A percentile compares a stretch with the other conserved stretches of the same genome.
Evolutionary conservation across 2,329 filamentous ascomycete genomes (phyloP).

Genomic region (Colletotrichum chrysophilum): DNA sequence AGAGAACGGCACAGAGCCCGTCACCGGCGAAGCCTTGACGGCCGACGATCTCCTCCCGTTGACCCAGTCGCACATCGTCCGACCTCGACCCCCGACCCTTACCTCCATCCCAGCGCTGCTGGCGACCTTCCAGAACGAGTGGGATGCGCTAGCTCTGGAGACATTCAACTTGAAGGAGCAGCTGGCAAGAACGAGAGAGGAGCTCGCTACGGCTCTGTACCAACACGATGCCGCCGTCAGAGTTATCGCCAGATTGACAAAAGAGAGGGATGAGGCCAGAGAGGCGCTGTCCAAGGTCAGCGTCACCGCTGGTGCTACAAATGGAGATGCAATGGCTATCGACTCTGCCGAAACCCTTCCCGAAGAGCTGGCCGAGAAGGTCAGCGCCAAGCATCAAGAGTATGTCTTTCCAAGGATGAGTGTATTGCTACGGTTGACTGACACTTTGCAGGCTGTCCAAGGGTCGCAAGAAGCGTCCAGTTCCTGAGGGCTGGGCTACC

Average conservation of each 20-base stretch:
- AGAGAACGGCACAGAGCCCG: constrained; percentile 91
- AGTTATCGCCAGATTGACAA: constrained; percentile 90
- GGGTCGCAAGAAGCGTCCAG: constrained; percentile 85
- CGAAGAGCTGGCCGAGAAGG: constrained; percentile 70
- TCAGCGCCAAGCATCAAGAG: constrained; percentile 83
- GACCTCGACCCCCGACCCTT: constrained; percentile 88
- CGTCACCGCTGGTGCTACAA: constrained; percentile 61
- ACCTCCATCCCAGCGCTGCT: constrained; percentile 96
- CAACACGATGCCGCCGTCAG: constrained; percentile 97
- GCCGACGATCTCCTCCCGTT: constrained; percentile 87
- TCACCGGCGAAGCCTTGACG: constrained; percentile 84
- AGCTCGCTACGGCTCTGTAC: constrained; percentile 92
- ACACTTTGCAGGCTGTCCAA: constrained; percentile 72
- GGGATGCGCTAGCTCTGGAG: constrained; percentile 92
- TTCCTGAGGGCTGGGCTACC: constrained; percentile 86
- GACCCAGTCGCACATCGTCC: constrained; percentile 82
- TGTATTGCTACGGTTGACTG: constrained; percentile 2
- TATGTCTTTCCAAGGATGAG: constrained; percentile 50
- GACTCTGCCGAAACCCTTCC: constrained; percentile 78
- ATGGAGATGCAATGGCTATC: constrained; percentile 91
- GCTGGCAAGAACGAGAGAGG: constrained; percentile 86
- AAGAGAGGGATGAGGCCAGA: constrained; percentile 90
- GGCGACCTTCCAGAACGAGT: constrained; percentile 96
- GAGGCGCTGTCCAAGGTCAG: constrained; percentile 87
- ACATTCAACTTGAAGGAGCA: constrained; percentile 91